Percentiles rank a stretch among this genome's conserved stretches.
Evolutionary conservation across 2,329 filamentous ascomycete genomes (phyloP).

Genomic region (Diaporthe vexans): DNA sequence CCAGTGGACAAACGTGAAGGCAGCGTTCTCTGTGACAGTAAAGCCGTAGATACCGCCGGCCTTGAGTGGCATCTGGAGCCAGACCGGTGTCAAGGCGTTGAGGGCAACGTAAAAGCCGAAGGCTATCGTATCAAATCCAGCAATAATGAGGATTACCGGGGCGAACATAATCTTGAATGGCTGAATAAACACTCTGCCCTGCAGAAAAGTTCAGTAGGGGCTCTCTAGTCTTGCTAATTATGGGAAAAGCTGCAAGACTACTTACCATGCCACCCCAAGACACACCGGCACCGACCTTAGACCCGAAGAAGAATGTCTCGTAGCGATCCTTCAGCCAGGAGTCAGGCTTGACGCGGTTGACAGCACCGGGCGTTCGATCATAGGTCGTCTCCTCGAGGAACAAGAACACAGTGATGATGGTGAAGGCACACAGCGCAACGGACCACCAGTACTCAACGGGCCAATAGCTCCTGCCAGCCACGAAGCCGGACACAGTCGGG

Average conservation of each 20-base stretch:
- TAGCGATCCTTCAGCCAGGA: slow-evolving; percentile 47
- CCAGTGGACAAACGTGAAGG: slow-evolving; percentile 57
- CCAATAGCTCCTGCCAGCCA: slow-evolving; percentile 53
- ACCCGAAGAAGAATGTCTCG: slow-evolving; percentile 50
- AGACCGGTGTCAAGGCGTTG: slow-evolving; percentile 56
- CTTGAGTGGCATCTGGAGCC: slow-evolving; percentile 53
- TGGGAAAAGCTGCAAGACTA: fast-evolving
- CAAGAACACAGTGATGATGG: slow-evolving; percentile 52
- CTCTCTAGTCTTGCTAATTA: not conserved
- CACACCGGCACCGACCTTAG: slow-evolving; percentile 38
- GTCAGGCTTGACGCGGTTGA: slow-evolving; percentile 43
- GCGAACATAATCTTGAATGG: slow-evolving; percentile 49
- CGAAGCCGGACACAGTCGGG: slow-evolving; percentile 56
- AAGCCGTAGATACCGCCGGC: slow-evolving; percentile 59
- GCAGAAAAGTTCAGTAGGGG: not conserved
- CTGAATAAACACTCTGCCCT: slow-evolving; percentile 41
- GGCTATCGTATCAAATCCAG: slow-evolving; percentile 55
- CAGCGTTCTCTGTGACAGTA: slow-evolving; percentile 54
- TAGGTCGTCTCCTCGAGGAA: slow-evolving; percentile 57
- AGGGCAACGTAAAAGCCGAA: slow-evolving; percentile 60
- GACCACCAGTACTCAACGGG: slow-evolving; percentile 59
- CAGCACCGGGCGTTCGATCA: slow-evolving; percentile 46
- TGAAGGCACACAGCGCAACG: slow-evolving; percentile 52
- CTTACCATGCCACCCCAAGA: slow-evolving; percentile 42
- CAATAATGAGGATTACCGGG: slow-evolving; percentile 55